phyloP scores from a whole-genome alignment of 2,329 filamentous ascomycete species.

The Penicillium sp. region DNA sequence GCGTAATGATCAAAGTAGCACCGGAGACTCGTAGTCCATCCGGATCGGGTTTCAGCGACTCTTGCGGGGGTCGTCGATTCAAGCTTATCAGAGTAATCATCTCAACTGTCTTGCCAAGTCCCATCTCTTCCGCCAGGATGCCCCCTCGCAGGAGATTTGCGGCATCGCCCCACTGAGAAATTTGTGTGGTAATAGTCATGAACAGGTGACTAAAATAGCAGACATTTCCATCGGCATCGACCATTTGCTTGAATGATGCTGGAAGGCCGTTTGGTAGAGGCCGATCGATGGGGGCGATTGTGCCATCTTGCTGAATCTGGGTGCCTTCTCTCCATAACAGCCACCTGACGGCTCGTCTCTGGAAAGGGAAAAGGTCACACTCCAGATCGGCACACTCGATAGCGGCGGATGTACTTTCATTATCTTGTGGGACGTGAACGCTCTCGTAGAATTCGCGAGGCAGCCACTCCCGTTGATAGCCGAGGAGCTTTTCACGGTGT shows the following conservation, averaged over 20 bases:
- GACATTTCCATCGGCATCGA: constrained; percentile 40
- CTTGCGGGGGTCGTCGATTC: constrained; percentile 34
- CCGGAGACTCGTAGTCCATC: constrained; percentile 44
- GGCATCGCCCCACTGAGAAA: constrained; percentile 37
- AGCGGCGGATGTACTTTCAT: constrained; percentile 33
- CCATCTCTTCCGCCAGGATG: constrained; percentile 55
- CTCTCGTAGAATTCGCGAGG: constrained; percentile 51
- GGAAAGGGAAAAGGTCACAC: constrained; percentile 52
- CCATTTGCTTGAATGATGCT: constrained; percentile 41
- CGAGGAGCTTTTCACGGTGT: constrained; percentile 18
- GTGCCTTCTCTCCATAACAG: constrained; percentile 48
- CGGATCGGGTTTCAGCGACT: constrained; percentile 19
- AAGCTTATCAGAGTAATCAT: constrained; percentile 50
- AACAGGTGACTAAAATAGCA: constrained; percentile 48
- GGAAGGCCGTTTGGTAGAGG: constrained; percentile 29
- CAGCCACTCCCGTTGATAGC: constrained; percentile 27
- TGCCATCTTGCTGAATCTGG: constrained; percentile 36
- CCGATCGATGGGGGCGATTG: constrained; percentile 23
- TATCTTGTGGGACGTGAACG: constrained; percentile 47
- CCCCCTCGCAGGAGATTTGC: constrained; percentile 42
- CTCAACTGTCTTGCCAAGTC: constrained; percentile 54
- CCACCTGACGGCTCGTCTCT: constrained; percentile 51
- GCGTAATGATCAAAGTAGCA: constrained; percentile 65
- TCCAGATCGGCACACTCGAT: constrained; percentile 39
- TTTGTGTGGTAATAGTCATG: constrained; percentile 41